phyloP scores from a whole-genome alignment of 2,329 filamentous ascomycete genomes.

The Aspergillus felis region DNA sequence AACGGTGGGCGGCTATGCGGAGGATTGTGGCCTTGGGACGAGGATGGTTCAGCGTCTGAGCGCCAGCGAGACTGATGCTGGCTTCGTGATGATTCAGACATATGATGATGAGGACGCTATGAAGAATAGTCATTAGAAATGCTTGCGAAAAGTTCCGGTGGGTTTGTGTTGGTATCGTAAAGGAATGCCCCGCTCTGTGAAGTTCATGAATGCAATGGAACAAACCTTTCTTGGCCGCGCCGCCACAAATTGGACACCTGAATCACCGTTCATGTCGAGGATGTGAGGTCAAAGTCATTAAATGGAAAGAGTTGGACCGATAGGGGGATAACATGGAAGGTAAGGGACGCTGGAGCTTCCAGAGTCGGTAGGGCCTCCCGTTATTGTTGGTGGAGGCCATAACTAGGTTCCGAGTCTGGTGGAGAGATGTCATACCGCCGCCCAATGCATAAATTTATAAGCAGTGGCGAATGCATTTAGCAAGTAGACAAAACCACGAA shows the following conservation, averaged over 20 bases:
- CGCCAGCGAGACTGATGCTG: constrained; percentile 23
- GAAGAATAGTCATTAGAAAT: not conserved
- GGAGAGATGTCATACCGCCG: constrained; percentile 16
- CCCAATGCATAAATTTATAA: not conserved
- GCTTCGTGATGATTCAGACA: constrained; percentile 29
- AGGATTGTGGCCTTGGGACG: constrained; percentile 15
- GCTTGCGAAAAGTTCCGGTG: not conserved
- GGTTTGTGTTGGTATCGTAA: constrained; percentile 1
- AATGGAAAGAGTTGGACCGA: not conserved
- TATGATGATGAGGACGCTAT: constrained; percentile 35
- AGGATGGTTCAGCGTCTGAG: constrained; percentile 21
- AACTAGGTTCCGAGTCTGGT: constrained; percentile 16
- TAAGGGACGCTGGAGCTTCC: not conserved
- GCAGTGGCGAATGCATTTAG: not conserved
- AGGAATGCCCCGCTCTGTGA: constrained; percentile 22
- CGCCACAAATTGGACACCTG: constrained; percentile 34
- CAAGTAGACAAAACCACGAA: not conserved
- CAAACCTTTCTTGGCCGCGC: constrained; percentile 39
- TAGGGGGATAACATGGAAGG: not conserved
- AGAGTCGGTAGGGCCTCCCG: constrained; percentile 5
- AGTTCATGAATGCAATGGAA: constrained; percentile 5
- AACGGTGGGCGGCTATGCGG: constrained; percentile 23
- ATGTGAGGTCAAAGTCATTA: not conserved
- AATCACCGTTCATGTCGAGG: constrained; percentile 35
- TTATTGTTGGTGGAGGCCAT: constrained; percentile 13